Evolutionary conservation across 352 stramenopile genomes (phyloP), one percentile per base, ranked within the genome.

Genomic region (Aphanomyces euteiches): DNA sequence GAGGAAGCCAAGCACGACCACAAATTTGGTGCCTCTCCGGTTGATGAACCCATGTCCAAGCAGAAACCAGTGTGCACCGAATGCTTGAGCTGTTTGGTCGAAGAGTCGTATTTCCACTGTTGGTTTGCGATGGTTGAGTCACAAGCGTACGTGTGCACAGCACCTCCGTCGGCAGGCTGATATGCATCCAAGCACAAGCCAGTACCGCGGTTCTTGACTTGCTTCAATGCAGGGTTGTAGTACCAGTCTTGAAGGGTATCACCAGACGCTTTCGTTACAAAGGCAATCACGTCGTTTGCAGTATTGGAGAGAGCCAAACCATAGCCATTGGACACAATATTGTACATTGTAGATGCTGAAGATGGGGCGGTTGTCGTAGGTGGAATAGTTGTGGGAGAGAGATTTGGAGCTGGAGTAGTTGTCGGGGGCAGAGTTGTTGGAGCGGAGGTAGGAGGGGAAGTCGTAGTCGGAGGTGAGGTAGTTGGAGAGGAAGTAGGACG

Each of bases 1-100:
- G 43, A 50, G 10, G 43, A n/a, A 12, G 43, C 43, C 10, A 50
- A 37, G 17, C 54, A 61, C 6, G 10, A 8, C 54, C 54, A 90
- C 10, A 91, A 69, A 70, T 89, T 78, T 19, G 89, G 69, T 67
- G 84, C 88, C 72, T 86, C 80, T 67, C 58, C 56, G 39, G 85
- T 73, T 0, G 41, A 60, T 15, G 78, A 50, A 60, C 88, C 79
- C 69, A 63, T 73, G 71, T 90, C 82, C 0, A 91, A 69, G 43
- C 84, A 91, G 56, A 90, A 80, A 19, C 74, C 75, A 34, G 67
- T 61, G 72, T 88, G 75, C 13, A 56, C 79, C 2, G 57, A 72
- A 48, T 89, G 79, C 40, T 73, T 75, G 0, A 90, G 65, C 66
- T 78, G 72, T 0, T 76, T 74, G 1, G 83, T 85, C 2, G 71